Conservation (phyloP, 2,329 filamentous ascomycete species). For the Nemania abortiva region DNA sequence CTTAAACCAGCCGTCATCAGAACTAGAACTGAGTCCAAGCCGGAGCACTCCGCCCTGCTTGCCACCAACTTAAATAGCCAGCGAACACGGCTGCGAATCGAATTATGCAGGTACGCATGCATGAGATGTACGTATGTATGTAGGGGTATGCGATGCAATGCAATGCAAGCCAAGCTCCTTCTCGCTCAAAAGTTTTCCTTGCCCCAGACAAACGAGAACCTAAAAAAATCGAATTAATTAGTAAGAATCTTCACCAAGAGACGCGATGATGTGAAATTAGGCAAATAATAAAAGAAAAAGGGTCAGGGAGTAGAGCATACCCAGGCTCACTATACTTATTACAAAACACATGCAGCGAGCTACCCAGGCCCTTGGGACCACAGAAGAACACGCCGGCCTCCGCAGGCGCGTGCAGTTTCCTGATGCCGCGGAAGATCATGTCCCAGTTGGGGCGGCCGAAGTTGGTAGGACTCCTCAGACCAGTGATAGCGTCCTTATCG, state of each 20-base stretch:
- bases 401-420: slow-evolving; percentile 79
- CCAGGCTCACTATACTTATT: slow-evolving; percentile 89
- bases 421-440: slow-evolving; percentile 86
- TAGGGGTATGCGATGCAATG: not conserved
- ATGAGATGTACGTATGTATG: slow-evolving; percentile 6
- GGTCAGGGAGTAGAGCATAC: slow-evolving; percentile 61
- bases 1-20: not conserved
- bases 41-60: not conserved
- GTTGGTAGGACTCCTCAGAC: slow-evolving; percentile 83
- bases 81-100: not conserved
- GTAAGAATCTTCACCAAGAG: no score
- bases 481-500: slow-evolving; percentile 86
- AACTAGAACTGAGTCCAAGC: not conserved
- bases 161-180: slow-evolving; percentile 2
- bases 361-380: slow-evolving; percentile 83
- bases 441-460: slow-evolving; percentile 92
- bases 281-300: not conserved
- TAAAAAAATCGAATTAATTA: slow-evolving; percentile 39
- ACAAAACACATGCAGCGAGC: slow-evolving; percentile 82
- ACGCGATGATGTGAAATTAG: no score
- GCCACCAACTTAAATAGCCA: not conserved
- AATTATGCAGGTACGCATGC: not conserved
- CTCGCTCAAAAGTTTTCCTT: slow-evolving; percentile 48
- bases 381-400: slow-evolving; percentile 88
- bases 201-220: slow-evolving; percentile 48